Evolutionary conservation across 2,329 filamentous ascomycete genomes (phyloP).

Genomic region (Cadophora sp.): DNA sequence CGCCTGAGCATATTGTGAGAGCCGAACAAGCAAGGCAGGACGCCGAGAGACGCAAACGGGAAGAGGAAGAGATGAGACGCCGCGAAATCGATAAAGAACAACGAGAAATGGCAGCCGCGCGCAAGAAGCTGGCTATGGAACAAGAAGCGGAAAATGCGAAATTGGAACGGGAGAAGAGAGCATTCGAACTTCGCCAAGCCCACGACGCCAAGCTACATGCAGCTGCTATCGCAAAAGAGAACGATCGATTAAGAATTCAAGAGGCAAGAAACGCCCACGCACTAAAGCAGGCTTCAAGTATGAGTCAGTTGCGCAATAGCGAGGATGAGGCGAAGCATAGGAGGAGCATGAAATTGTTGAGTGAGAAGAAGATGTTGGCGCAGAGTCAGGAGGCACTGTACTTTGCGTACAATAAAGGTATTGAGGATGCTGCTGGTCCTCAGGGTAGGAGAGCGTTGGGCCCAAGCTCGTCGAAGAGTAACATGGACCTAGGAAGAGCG

Average conservation of each 20-base stretch:
- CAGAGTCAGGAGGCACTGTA: slow-evolving; percentile 28
- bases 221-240: slow-evolving; percentile 29
- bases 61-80: slow-evolving; percentile 28
- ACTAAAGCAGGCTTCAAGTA: slow-evolving; percentile 26
- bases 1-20: slow-evolving; percentile 25
- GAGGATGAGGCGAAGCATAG: slow-evolving; percentile 33
- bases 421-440: slow-evolving; percentile 18
- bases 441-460: slow-evolving; percentile 24
- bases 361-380: slow-evolving; percentile 29
- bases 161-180: slow-evolving; percentile 22
- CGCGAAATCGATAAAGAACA: slow-evolving; percentile 30
- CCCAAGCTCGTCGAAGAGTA: slow-evolving; percentile 20
- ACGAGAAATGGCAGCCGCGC: slow-evolving; percentile 21
- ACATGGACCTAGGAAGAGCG: slow-evolving; percentile 22
- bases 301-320: slow-evolving; percentile 32
- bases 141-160: slow-evolving; percentile 33
- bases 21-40: slow-evolving; percentile 31
- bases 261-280: slow-evolving; percentile 24
- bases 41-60: slow-evolving; percentile 18
- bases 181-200: slow-evolving; percentile 28
- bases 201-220: slow-evolving; percentile 28
- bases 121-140: slow-evolving; percentile 27
- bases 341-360: slow-evolving; percentile 26
- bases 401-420: slow-evolving; percentile 26
- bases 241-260: slow-evolving; percentile 28